phyloP scores from a whole-genome alignment of 495 filamentous ascomycete species.

The Lasiosphaeria miniovina region DNA sequence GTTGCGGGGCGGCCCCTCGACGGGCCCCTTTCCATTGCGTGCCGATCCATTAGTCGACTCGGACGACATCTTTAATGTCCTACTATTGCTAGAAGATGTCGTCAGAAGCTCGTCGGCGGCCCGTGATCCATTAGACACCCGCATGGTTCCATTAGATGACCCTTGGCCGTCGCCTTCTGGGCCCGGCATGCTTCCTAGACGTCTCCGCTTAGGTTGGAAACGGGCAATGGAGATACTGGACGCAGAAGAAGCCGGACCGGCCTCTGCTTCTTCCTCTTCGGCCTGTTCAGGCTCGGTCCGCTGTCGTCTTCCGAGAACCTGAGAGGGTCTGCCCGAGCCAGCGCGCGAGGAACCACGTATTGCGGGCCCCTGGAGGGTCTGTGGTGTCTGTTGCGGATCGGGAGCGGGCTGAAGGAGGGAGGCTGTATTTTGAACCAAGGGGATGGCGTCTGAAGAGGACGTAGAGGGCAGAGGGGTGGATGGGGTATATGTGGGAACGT shows the following conservation, averaged over 20 bases:
- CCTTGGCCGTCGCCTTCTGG: slow-evolving; percentile 30
- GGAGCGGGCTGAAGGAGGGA: slow-evolving; percentile 25
- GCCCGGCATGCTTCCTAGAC: slow-evolving; percentile 30
- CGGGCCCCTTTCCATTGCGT: slow-evolving; percentile 29
- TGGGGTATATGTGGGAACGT: slow-evolving; percentile 23
- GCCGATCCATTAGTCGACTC: slow-evolving; percentile 40
- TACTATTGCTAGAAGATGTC: slow-evolving; percentile 31
- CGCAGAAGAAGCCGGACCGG: slow-evolving; percentile 12
- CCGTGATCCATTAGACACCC: slow-evolving; percentile 39
- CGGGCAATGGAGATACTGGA: slow-evolving; percentile 7
- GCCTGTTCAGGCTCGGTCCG: slow-evolving; percentile 19
- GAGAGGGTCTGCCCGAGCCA: slow-evolving; percentile 11
- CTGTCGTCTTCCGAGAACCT: slow-evolving; percentile 28
- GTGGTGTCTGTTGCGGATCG: slow-evolving; percentile 1
- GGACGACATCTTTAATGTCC: slow-evolving; percentile 32
- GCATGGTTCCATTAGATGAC: slow-evolving; percentile 32
- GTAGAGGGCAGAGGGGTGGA: slow-evolving; percentile 38
- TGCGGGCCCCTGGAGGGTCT: neutral
- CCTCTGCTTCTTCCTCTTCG: slow-evolving; percentile 20
- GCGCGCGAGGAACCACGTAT: slow-evolving; percentile 12
- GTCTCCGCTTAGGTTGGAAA: slow-evolving; percentile 22
- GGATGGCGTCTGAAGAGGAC: slow-evolving; percentile 35
- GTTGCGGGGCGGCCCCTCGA: slow-evolving; percentile 18
- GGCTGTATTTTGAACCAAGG: slow-evolving; percentile 23
- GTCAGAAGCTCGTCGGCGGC: slow-evolving; percentile 20